Evolutionary conservation across 805 yeast species (phyloP).

Genomic region (Yarrowia porcina): DNA sequence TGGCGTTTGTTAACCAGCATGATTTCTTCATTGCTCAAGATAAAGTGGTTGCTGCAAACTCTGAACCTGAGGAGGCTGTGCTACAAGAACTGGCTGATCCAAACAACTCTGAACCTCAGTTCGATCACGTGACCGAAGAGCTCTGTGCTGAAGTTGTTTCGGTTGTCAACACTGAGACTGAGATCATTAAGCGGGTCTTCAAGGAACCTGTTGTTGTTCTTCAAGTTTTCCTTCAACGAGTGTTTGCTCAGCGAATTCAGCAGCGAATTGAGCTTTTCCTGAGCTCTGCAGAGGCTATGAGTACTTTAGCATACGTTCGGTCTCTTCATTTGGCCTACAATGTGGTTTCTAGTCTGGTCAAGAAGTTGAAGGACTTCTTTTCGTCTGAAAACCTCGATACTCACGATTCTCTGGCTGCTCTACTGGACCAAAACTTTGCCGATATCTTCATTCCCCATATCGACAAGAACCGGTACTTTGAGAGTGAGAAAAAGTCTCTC

Average conservation of each 20-base stretch:
- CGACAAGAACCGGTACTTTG: conserved; percentile 65
- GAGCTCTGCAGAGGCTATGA: conserved; percentile 55
- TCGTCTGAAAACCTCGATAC: conserved; percentile 37
- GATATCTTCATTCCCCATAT: conserved; percentile 71
- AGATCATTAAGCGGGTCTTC: conserved; percentile 70
- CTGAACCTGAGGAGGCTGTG: conserved; percentile 36
- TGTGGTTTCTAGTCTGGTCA: conserved; percentile 56
- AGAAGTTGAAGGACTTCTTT: conserved; percentile 61
- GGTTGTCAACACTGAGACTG: conserved; percentile 67
- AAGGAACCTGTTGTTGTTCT: conserved; percentile 63
- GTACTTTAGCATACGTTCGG: conserved; percentile 72
- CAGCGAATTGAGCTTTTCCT: conserved; percentile 51
- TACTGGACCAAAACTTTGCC: conserved; percentile 68
- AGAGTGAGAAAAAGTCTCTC: conserved; percentile 63
- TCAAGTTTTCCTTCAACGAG: conserved; percentile 65
- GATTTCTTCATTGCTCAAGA: conserved; percentile 59
- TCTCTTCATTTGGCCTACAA: conserved; percentile 65
- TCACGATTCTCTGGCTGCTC: conserved; percentile 42
- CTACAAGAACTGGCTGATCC: conserved; percentile 68
- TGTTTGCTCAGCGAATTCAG: conserved; percentile 65
- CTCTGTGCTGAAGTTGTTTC: conserved; percentile 56
- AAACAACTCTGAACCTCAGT: conserved; percentile 45
- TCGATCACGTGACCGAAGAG: conserved; percentile 51
- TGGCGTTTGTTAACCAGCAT: conserved; percentile 76
- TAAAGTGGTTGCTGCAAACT: conserved; percentile 39